phyloP scores from a whole-genome alignment of 768 basidiomycete species.

The Amanita molliuscula region DNA sequence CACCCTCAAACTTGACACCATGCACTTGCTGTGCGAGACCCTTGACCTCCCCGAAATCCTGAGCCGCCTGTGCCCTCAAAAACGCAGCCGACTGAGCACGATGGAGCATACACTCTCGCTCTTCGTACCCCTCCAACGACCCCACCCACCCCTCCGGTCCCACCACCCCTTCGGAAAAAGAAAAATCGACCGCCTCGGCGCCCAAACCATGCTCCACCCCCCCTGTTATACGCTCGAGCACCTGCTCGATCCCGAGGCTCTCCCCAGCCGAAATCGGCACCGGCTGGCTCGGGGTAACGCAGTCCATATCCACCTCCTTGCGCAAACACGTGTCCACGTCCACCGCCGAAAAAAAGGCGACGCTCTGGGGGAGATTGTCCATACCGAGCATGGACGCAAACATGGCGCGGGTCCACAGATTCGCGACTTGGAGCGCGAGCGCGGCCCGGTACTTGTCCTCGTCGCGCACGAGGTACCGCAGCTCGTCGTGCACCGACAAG shows the following conservation, averaged over 20 bases:
- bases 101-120: conserved; percentile 54
- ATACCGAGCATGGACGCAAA: conserved; percentile 93
- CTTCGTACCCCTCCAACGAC: conserved; percentile 36
- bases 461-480: conserved; percentile 87
- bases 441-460: conserved; percentile 86
- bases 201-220: conserved; percentile 36
- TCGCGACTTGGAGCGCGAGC: conserved; percentile 88
- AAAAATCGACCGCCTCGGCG: too few species aligned
- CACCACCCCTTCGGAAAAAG: too few species aligned
- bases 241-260: conserved; percentile 57
- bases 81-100: conserved; percentile 47
- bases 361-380: conserved; percentile 91
- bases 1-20: conserved; percentile 9
- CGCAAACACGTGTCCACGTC: conserved; percentile 86
- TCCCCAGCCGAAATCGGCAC: conserved; percentile 79
- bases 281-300: conserved; percentile 89
- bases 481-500: conserved; percentile 94
- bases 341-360: conserved; percentile 95
- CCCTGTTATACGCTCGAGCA: conserved; percentile 68
- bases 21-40: conserved; percentile 45
- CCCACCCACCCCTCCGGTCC: conserved; percentile 19
- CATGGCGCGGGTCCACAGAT: conserved; percentile 87
- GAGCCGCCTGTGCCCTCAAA: conserved; percentile 68
- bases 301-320: conserved; percentile 95
- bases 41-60: conserved; percentile 62